These are phyloP conservation scores for Clonostachys chloroleuca DNA, from an alignment of 2,329 filamentous ascomycete genomes.

Conservation along the genomic window DNA sequence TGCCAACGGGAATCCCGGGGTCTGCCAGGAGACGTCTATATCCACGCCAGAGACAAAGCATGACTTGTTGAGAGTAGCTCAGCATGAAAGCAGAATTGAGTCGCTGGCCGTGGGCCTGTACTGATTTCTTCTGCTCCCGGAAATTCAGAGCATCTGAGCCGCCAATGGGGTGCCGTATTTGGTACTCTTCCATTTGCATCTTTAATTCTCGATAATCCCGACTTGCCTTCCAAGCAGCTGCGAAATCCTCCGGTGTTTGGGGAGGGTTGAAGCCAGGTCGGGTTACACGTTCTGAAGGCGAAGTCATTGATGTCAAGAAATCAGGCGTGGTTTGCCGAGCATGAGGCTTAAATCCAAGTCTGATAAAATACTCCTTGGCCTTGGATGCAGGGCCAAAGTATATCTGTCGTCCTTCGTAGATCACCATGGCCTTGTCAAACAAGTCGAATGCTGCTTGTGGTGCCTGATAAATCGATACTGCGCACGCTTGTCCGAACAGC, in stretches of 20 bases:
- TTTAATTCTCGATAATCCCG: conserved; percentile 34
- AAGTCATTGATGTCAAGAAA: conserved; percentile 67
- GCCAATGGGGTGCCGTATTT: conserved; percentile 26
- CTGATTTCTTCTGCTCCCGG: conserved; percentile 40
- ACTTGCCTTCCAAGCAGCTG: conserved; percentile 37
- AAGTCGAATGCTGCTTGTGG: conserved; percentile 59
- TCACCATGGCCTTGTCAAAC: conserved; percentile 53
- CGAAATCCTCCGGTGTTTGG: conserved; percentile 67
- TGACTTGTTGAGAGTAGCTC: conserved; percentile 47
- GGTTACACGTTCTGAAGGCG: conserved; percentile 52
- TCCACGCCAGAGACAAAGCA: conserved; percentile 43
- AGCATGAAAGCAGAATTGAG: conserved; percentile 55
- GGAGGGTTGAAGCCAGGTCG: conserved; percentile 57
- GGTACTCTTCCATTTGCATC: conserved; percentile 44
- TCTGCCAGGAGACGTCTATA: conserved; percentile 50
- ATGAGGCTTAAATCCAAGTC: conserved; percentile 63
- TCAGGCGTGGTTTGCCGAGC: conserved; percentile 63
- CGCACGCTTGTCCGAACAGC: conserved; percentile 48
- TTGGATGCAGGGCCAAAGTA: conserved; percentile 57
- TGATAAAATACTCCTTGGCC: conserved; percentile 57
- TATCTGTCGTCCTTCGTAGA: conserved; percentile 58
- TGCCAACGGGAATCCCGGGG: conserved; percentile 38
- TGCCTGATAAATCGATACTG: conserved; percentile 71
- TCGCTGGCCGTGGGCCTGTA: conserved; percentile 48
- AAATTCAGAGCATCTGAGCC: conserved; percentile 28